Conservation (phyloP, 2,329 filamentous ascomycete genomes). For the Cucurbitaria berberidis region DNA sequence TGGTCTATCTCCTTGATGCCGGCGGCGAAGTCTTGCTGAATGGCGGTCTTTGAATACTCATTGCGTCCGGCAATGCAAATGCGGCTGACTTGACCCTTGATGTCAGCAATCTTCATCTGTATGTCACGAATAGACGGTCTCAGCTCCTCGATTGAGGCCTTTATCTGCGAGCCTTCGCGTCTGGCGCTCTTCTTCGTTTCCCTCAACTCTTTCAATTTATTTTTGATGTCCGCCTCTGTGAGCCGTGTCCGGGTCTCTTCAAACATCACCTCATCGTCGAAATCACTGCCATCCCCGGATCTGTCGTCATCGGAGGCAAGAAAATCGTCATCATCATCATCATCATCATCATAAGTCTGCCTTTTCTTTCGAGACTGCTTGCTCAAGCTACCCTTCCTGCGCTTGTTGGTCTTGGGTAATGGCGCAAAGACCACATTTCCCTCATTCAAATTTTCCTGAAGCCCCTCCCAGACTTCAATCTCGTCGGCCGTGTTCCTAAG, state of each 20-base stretch:
- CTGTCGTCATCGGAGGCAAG: slow-evolving; percentile 28
- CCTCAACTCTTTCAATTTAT: slow-evolving; percentile 54
- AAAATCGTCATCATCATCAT: slow-evolving; percentile 22
- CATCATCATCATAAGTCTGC: background rate
- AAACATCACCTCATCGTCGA: slow-evolving; percentile 22
- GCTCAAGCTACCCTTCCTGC: slow-evolving; percentile 42
- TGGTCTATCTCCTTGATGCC: slow-evolving; percentile 67
- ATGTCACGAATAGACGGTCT: slow-evolving; percentile 34
- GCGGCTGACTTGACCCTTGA: slow-evolving; percentile 45
- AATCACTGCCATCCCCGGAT: slow-evolving; percentile 31
- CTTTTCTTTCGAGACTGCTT: slow-evolving; percentile 3
- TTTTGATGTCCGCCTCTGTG: slow-evolving; percentile 49
- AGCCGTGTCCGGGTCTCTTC: slow-evolving; percentile 44
- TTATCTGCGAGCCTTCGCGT: slow-evolving; percentile 33
- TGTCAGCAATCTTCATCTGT: slow-evolving; percentile 34
- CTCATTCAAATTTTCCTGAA: slow-evolving; percentile 47
- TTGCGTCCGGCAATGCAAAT: slow-evolving; percentile 64
- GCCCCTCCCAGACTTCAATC: slow-evolving; percentile 55
- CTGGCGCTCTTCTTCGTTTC: slow-evolving; percentile 52
- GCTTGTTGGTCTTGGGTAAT: slow-evolving; percentile 46
- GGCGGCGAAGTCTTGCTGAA: slow-evolving; percentile 64
- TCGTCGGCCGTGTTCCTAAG: slow-evolving; percentile 50
- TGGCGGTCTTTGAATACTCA: slow-evolving; percentile 59
- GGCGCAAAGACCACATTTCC: slow-evolving; percentile 54
- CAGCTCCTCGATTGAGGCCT: slow-evolving; percentile 40